A percentile compares a stretch with the other conserved stretches of the same genome.
Conservation (phyloP, 2,329 filamentous ascomycete species). For the Alternaria arbusti region DNA sequence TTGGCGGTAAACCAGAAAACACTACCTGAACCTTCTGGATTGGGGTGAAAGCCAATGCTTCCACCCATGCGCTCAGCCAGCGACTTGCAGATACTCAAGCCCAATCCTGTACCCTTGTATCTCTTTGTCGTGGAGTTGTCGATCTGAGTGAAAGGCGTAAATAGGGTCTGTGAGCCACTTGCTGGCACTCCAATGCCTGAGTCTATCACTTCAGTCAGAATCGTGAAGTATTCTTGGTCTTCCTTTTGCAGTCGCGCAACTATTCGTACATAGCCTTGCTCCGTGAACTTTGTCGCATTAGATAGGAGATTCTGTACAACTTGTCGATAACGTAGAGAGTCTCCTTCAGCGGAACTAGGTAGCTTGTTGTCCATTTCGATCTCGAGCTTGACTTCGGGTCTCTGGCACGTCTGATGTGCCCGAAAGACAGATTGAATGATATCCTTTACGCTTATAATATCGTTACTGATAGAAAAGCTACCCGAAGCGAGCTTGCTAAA, state of each 20-base stretch:
- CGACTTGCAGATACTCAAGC: slow-evolving; percentile 64
- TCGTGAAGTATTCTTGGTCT: slow-evolving; percentile 52
- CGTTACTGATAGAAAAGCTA: slow-evolving; percentile 63
- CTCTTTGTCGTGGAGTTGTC: slow-evolving; percentile 61
- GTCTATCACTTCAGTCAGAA: slow-evolving; percentile 62
- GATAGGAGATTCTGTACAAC: slow-evolving; percentile 67
- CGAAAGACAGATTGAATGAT: slow-evolving; percentile 59
- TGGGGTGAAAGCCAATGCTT: slow-evolving; percentile 55
- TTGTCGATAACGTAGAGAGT: slow-evolving; percentile 66
- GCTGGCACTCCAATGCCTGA: slow-evolving; percentile 62
- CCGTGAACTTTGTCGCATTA: slow-evolving; percentile 69
- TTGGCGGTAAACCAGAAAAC: slow-evolving; percentile 59
- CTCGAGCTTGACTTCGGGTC: slow-evolving; percentile 56
- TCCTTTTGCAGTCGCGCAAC: slow-evolving; percentile 51
- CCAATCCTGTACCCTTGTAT: slow-evolving; percentile 64
- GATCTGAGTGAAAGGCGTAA: slow-evolving; percentile 63
- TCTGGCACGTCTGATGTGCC: slow-evolving; percentile 56
- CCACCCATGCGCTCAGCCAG: slow-evolving; percentile 65
- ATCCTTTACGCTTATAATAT: slow-evolving; percentile 57
- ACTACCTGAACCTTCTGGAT: slow-evolving; percentile 57
- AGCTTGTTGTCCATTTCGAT: slow-evolving; percentile 55
- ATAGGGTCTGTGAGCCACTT: slow-evolving; percentile 56
- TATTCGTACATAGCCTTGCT: slow-evolving; percentile 60
- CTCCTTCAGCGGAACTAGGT: slow-evolving; percentile 60
- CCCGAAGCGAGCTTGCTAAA: slow-evolving; percentile 68